Percentiles rank a stretch among this genome's conserved stretches.
Evolutionary conservation across 2,329 filamentous ascomycete species (phyloP).

Genomic region (Teratosphaeria gauchensis): DNA sequence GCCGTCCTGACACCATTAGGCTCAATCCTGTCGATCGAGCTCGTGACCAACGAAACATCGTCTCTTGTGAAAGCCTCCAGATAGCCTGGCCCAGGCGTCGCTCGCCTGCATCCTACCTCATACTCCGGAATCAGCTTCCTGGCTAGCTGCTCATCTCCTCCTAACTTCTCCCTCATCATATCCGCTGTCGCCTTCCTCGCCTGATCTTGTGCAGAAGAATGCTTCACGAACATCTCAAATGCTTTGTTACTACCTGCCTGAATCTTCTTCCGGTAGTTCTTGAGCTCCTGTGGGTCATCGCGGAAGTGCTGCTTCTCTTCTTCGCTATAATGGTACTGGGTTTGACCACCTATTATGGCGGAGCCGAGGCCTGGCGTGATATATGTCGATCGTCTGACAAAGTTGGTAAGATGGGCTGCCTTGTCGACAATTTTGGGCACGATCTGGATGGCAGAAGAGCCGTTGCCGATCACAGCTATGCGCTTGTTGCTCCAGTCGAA

Average conservation of each 20-base stretch:
- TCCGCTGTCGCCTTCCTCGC: slow-evolving; percentile 13
- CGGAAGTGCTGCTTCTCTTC: slow-evolving; percentile 21
- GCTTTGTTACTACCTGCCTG: slow-evolving; percentile 30
- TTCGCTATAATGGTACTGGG: slow-evolving; percentile 16
- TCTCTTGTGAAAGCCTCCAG: slow-evolving; percentile 27
- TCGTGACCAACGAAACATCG: slow-evolving; percentile 21
- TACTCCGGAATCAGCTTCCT: slow-evolving; percentile 37
- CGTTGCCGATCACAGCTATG: slow-evolving; percentile 25
- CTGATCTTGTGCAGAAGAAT: slow-evolving; percentile 30
- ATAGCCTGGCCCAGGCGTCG: slow-evolving; percentile 38
- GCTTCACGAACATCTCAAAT: slow-evolving; percentile 43
- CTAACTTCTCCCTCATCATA: slow-evolving; percentile 44
- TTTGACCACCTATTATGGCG: slow-evolving; percentile 19
- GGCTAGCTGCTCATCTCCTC: slow-evolving; percentile 46
- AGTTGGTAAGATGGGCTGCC: slow-evolving; percentile 25
- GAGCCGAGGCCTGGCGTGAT: slow-evolving; percentile 23
- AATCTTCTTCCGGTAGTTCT: slow-evolving; percentile 35
- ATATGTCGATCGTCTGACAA: slow-evolving; percentile 31
- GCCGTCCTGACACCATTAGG: slow-evolving; percentile 17
- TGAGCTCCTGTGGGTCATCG: slow-evolving; percentile 31
- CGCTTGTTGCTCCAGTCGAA: slow-evolving; percentile 21
- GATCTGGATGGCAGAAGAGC: slow-evolving; percentile 31
- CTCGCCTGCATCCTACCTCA: slow-evolving; percentile 38
- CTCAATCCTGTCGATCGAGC: slow-evolving; percentile 15
- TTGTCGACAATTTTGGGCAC: slow-evolving; percentile 26